Evolutionary conservation across 371 early-diverging fungal genomes (phyloP), one percentile per base, ranked within the genome.

Genomic region (Mucor circinelloides): DNA sequence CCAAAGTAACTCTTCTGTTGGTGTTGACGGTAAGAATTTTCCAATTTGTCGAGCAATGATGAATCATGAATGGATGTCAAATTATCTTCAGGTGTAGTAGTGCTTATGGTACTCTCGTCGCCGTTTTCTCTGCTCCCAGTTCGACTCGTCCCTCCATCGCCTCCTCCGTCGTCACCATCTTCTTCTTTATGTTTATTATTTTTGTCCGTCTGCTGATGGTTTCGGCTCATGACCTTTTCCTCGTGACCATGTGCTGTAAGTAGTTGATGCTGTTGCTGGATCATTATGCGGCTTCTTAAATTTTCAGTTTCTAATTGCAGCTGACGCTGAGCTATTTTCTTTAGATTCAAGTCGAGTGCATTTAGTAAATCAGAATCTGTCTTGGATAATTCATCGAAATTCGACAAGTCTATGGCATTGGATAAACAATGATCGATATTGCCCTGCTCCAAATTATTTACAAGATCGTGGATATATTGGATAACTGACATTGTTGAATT

Each of bases 251-350:
- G 60, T 50, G 74, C 55, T 4, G 69, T 71, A 27, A 77, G 58
- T 27, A 81, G 40, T 38, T 75, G 77, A 60, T 75, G 77, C 25
- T 81, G 82, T 27, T 81, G 82, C 48, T 77, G 79, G 25, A 78
- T 75, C 56, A 77, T 77, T 8, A 81, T 78, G 40, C 76, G 75
- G 60, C 73, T 75, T 62, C 82, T 67, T 30, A 81, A 67, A 63
- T 76, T 78, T 54, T 81, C 82, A 15, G 78, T 75, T 63, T 81
- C 76, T 17, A 81, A 54, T 54, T 69, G 71, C 21, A 78, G 61
- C 62, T 78, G 79, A 50, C 74, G 72, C 38, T 81, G 75, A 27
- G 78, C 82, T 13, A 81, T 74, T 25, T 72, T 72, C 55, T 74
- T 75, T 17, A 81, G 64, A 50, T 74, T 71, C n/a, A 55, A 38